These are phyloP conservation scores for Magnaporthiopsis incrustans DNA, from an alignment of 2,329 filamentous ascomycete species.

Conservation along the genomic window DNA sequence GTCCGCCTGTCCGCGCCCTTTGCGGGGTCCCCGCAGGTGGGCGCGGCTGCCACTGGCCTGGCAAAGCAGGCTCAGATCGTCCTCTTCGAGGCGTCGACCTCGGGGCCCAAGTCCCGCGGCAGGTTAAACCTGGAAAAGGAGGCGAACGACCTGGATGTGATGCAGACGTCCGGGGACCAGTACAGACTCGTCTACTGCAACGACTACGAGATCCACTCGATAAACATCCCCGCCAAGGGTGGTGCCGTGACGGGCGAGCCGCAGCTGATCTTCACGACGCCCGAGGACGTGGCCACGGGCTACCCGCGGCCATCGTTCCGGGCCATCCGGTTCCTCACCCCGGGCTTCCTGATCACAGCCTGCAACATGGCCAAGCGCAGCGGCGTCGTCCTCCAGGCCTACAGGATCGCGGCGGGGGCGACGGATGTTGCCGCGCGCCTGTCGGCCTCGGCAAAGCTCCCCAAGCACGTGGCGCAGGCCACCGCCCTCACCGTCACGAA, in stretches of 20 bases:
- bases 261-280: conserved; percentile 47
- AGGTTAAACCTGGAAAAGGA: conserved; percentile 44
- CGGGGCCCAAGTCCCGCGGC: conserved; percentile 36
- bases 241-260: conserved; percentile 34
- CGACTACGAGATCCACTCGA: conserved; percentile 62
- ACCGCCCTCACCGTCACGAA: conserved; percentile 71
- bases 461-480: conserved; percentile 62
- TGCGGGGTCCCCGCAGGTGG: conserved; percentile 53
- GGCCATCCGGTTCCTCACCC: conserved; percentile 50
- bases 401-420: conserved; percentile 25
- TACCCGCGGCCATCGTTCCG: conserved; percentile 43
- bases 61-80: conserved; percentile 70
- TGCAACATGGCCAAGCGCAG: conserved; percentile 51
- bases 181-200: conserved; percentile 75
- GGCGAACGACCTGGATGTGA: conserved; percentile 63
- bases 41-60: conserved; percentile 71
- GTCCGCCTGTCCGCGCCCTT: conserved; percentile 45
- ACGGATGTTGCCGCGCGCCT: conserved; percentile 33
- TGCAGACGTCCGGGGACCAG: conserved; percentile 50
- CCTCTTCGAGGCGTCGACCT: conserved; percentile 60
- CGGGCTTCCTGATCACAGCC: conserved; percentile 48
- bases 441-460: conserved; percentile 48
- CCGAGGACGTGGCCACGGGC: conserved; percentile 31
- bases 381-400: conserved; percentile 48
- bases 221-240: conserved; percentile 43